Conservation (phyloP, 2,329 filamentous ascomycete species). For the Xylariaceae sp. region DNA sequence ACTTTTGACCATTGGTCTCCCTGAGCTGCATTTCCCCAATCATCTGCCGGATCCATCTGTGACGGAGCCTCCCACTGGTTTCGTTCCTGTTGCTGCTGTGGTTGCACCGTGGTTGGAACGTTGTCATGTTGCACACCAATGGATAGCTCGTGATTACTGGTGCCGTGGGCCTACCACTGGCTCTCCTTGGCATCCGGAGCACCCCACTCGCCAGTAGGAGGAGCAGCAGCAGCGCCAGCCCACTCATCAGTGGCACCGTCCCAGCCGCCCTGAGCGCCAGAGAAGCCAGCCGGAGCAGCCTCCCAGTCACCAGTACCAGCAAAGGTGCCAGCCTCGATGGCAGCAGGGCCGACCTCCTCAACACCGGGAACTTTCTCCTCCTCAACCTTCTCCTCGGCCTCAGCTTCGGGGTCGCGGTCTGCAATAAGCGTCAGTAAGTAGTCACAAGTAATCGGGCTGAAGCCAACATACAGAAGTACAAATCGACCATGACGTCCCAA, state of each 20-base stretch:
- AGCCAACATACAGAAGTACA: constrained; percentile 88
- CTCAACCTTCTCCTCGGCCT: constrained; percentile 97
- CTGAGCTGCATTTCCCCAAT: not conserved
- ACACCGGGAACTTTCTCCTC: constrained; percentile 88
- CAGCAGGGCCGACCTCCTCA: constrained; percentile 81
- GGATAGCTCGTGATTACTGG: not conserved
- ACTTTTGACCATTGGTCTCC: not conserved
- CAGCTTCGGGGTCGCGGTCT: constrained; percentile 98
- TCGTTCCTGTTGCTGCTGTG: constrained; percentile 9
- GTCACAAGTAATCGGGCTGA: not conserved
- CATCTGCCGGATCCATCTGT: not conserved
- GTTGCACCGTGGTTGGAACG: not conserved
- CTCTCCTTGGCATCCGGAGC: constrained; percentile 56
- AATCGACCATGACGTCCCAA: constrained; percentile 99
- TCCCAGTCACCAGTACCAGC: constrained; percentile 78
- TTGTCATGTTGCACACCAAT: not conserved
- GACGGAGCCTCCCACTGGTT: not conserved
- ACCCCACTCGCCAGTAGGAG: constrained; percentile 74
- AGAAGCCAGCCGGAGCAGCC: constrained; percentile 73
- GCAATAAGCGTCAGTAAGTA: constrained; percentile 27
- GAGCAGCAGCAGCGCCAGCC: constrained; percentile 61
- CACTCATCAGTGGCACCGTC: constrained; percentile 66
- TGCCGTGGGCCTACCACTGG: constrained; percentile 38
- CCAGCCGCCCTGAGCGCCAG: constrained; percentile 58
- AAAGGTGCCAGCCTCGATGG: constrained; percentile 78